Percentiles rank a stretch among this genome's conserved stretches.
Conservation (phyloP, 1,284 basidiomycete species). For the Microbotryum silenes-acaulis region DNA sequence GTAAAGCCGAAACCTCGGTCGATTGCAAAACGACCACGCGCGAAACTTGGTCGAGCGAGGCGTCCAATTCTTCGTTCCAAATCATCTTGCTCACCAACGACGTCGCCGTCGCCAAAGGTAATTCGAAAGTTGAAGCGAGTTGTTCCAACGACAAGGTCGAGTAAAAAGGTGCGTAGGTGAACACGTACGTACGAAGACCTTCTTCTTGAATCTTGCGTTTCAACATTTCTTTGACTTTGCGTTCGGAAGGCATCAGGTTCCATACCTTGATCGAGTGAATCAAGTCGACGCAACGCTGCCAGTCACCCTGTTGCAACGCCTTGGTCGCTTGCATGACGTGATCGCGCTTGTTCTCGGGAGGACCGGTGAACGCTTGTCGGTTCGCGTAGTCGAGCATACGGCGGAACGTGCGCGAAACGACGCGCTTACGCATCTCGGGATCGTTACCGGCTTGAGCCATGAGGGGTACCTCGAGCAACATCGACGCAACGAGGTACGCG, state of each 20-base stretch:
- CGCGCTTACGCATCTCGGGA: conserved; percentile 58
- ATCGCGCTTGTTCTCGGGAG: conserved; percentile 95
- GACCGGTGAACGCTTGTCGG: conserved; percentile 94
- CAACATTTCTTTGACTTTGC: conserved; percentile 87
- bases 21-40: conserved; percentile 77
- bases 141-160: conserved; percentile 78
- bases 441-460: conserved; percentile 92
- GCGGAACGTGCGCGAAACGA: conserved; percentile 91
- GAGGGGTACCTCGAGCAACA: conserved; percentile 95
- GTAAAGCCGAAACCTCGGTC: conserved; percentile 78
- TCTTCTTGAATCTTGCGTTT: conserved; percentile 96
- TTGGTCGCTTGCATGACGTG: conserved; percentile 99
- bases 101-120: conserved; percentile 70
- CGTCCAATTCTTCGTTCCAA: conserved; percentile 91
- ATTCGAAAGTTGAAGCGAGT: conserved; percentile 78
- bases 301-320: conserved; percentile 91
- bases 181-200: conserved; percentile 90
- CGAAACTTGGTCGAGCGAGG: conserved; percentile 82
- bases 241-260: conserved; percentile 85
- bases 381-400: conserved; percentile 94
- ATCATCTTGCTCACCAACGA: conserved; percentile 98
- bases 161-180: conserved; percentile 96
- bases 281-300: conserved; percentile 89
- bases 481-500: conserved; percentile 94
- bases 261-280: conserved; percentile 96